These are phyloP conservation scores for Aureobasidium pullulans DNA, from an alignment of 2,329 filamentous ascomycete species.

Conservation along the genomic window DNA sequence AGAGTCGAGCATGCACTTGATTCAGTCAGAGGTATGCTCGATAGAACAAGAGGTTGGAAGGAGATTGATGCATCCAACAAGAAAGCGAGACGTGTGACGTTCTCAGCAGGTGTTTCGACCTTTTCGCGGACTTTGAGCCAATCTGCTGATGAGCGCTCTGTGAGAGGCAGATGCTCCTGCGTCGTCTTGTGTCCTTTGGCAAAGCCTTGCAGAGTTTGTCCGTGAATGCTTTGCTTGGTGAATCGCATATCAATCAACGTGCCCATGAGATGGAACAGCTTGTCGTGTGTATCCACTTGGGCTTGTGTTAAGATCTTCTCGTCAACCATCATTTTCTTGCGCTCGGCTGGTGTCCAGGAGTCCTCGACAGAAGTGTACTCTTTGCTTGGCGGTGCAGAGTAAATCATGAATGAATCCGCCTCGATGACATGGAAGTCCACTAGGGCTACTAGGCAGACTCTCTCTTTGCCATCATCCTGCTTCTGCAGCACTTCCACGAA, in stretches of 20 bases:
- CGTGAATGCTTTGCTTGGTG: conserved; percentile 35
- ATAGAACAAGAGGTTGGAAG: conserved; percentile 39
- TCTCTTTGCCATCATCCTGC: conserved; percentile 29
- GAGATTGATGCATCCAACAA: conserved; percentile 39
- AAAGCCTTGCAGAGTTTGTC: conserved; percentile 38
- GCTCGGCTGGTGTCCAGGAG: conserved; percentile 19
- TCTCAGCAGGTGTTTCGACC: conserved; percentile 24
- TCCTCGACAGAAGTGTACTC: conserved; percentile 27
- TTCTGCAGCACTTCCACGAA: conserved; percentile 40
- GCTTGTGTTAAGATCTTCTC: conserved; percentile 23
- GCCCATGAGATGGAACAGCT: conserved; percentile 26
- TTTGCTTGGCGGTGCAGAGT: conserved; percentile 30
- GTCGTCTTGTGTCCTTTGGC: conserved; percentile 29
- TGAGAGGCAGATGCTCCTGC: conserved; percentile 33
- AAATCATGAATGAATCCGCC: conserved; percentile 28
- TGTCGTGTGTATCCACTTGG: conserved; percentile 19
- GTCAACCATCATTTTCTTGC: conserved; percentile 16
- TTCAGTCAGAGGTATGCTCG: conserved; percentile 38
- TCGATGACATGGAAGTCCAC: conserved; percentile 43
- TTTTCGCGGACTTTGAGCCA: conserved; percentile 30
- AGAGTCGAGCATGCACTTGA: conserved; percentile 38
- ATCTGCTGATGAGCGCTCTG: conserved; percentile 34
- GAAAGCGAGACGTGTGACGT: conserved; percentile 36
- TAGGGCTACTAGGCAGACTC: conserved; percentile 37
- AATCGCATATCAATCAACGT: conserved; percentile 31